Conservation (phyloP, 2,329 filamentous ascomycete genomes). For the Dothideomycetes sp. region DNA sequence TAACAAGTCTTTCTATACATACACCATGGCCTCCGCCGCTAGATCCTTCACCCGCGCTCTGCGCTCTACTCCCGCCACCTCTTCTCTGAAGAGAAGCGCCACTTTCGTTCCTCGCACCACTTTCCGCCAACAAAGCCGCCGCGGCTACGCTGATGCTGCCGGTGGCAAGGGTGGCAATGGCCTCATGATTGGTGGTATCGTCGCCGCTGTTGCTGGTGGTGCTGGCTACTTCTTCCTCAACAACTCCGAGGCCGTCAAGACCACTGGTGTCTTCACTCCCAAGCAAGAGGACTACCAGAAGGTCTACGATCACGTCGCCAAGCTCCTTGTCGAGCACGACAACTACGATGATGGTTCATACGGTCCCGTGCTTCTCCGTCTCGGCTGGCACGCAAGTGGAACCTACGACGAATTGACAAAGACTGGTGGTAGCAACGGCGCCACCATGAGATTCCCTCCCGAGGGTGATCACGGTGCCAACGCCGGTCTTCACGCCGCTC, state of each 20-base stretch:
- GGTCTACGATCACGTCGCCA: conserved; percentile 82
- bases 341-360: conserved; percentile 97
- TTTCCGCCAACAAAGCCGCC: conserved; percentile 65
- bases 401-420: conserved; percentile 82
- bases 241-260: conserved; percentile 21
- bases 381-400: conserved; percentile 90
- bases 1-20: conserved; percentile 5
- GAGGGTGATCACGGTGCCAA: conserved; percentile 90
- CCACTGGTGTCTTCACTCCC: conserved; percentile 52
- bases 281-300: conserved; percentile 86
- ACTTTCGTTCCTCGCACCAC: conserved; percentile 49
- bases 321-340: conserved; percentile 73
- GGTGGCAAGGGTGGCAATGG: conserved; percentile 31
- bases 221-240: conserved; percentile 59
- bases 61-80: conserved; percentile 32
- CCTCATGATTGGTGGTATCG: conserved; percentile 50
- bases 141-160: conserved; percentile 61
- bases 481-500: conserved; percentile 74
- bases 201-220: conserved; percentile 52
- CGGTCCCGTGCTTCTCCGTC: conserved; percentile 78
- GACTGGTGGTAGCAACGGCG: conserved; percentile 91
- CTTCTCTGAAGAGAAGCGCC: conserved; percentile 49
- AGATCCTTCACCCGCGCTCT: conserved; percentile 32
- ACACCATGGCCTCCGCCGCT: conserved; percentile 30
- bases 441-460: conserved; percentile 90